These are phyloP conservation scores for Zymoseptoria ardabiliae DNA, from an alignment of 2,329 filamentous ascomycete species.

Conservation along the genomic window DNA sequence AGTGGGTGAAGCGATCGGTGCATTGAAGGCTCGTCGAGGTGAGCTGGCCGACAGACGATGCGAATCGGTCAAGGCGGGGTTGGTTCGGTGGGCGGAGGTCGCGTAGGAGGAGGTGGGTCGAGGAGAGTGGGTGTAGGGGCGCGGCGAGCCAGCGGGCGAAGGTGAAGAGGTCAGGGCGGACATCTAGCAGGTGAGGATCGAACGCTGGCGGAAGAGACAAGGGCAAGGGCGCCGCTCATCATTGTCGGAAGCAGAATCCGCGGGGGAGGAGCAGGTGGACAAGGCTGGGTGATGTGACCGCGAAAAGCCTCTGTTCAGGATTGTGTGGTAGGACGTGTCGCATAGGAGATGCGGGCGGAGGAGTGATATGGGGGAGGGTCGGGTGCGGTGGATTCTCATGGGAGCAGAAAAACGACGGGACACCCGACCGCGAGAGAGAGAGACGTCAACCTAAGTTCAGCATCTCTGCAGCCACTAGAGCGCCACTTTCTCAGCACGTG, in stretches of 20 bases:
- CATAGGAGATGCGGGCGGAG: background rate
- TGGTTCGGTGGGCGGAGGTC: constrained; percentile 1
- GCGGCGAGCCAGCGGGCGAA: constrained; percentile 3
- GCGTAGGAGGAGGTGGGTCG: constrained; percentile 4
- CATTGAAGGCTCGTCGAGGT: constrained; percentile 14
- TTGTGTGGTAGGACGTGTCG: background rate
- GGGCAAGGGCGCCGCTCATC: background rate
- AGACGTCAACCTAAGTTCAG: background rate
- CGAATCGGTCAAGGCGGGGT: constrained; percentile 1
- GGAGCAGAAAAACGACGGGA: background rate
- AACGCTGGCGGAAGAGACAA: background rate
- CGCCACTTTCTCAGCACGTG: background rate
- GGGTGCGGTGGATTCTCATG: background rate
- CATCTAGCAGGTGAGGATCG: background rate
- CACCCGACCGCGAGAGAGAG: too few relatives aligned
- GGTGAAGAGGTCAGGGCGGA: constrained; percentile 7
- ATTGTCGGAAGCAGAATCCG: background rate
- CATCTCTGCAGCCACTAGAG: background rate
- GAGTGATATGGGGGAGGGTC: background rate
- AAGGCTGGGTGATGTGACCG: background rate
- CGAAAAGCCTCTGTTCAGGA: background rate
- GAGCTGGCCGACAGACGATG: constrained; percentile 6
- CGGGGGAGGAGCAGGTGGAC: background rate
- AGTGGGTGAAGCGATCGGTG: constrained; percentile 7
- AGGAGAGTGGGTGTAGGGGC: constrained; percentile 3